A percentile compares a stretch with the other conserved stretches of the same genome.
Conservation (phyloP, 208 protist species). For the Leptomonas pyrrhocoris region DNA sequence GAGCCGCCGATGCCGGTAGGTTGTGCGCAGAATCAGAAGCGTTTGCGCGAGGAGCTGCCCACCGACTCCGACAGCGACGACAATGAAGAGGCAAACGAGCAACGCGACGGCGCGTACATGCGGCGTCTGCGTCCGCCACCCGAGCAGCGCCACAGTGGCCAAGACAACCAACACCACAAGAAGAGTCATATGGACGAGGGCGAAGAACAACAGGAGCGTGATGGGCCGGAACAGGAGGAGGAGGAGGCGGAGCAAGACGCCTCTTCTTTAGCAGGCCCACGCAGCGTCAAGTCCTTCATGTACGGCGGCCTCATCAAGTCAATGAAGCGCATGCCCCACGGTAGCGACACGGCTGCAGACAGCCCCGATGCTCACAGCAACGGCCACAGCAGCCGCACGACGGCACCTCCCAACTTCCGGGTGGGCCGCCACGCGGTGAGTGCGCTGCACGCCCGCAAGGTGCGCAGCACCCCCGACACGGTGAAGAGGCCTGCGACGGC, state of each 20-base stretch:
- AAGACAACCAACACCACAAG: background rate
- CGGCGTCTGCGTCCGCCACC: slow-evolving; percentile 1
- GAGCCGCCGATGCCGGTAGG: background rate
- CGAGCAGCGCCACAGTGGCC: background rate
- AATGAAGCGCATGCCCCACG: slow-evolving; percentile 33
- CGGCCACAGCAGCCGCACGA: background rate
- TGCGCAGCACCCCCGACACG: slow-evolving; percentile 41
- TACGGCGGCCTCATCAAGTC: slow-evolving; percentile 65
- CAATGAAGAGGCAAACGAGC: slow-evolving; percentile 26
- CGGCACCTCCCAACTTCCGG: slow-evolving; percentile 4
- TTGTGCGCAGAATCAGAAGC: slow-evolving; percentile 20
- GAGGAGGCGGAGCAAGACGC: background rate
- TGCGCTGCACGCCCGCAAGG: slow-evolving; percentile 41
- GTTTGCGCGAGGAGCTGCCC: slow-evolving; percentile 28
- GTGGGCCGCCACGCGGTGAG: slow-evolving; percentile 51
- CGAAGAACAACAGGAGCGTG: background rate
- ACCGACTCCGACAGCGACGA: slow-evolving; percentile 35
- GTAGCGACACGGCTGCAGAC: too few relatives aligned
- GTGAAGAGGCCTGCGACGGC: slow-evolving; percentile 49
- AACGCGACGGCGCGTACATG: slow-evolving; percentile 20
- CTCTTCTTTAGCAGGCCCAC: background rate
- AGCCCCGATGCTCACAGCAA: background rate
- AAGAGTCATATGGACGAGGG: background rate
- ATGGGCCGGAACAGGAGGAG: background rate
- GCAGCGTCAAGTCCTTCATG: slow-evolving; percentile 17